Evolutionary conservation across 345 rosid species (phyloP).

Genomic region (Geranium rotundifolium): DNA sequence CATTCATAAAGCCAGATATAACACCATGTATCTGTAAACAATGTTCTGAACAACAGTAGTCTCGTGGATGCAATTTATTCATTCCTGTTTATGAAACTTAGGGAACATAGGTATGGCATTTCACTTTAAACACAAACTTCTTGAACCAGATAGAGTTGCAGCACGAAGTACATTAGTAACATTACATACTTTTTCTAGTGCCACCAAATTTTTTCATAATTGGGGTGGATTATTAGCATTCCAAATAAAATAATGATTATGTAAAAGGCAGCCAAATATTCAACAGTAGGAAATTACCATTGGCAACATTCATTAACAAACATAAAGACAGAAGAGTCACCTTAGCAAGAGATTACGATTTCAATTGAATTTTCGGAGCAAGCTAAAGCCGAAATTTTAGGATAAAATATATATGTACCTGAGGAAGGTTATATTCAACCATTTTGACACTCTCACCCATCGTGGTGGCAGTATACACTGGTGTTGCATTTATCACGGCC

Average conservation of each 20-base stretch:
- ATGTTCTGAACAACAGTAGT: neutral
- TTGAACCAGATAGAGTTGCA: neutral
- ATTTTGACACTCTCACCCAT: neutral
- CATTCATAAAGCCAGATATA: too few relatives aligned
- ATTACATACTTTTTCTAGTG: too few relatives aligned
- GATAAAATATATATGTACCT: neutral
- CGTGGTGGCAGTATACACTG: neutral
- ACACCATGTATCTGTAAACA: neutral
- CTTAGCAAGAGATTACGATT: too few relatives aligned
- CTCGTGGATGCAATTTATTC: neutral
- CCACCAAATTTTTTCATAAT: too few relatives aligned
- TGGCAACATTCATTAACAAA: neutral
- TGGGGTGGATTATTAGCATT: neutral
- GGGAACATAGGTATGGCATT: neutral
- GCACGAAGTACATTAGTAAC: neutral
- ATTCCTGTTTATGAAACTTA: neutral
- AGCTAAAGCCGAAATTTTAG: neutral
- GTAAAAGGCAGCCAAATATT: neutral
- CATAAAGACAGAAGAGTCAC: too few relatives aligned
- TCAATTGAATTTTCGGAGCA: neutral
- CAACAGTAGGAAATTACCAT: neutral
- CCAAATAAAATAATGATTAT: neutral
- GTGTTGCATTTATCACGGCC: too few relatives aligned
- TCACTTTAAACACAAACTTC: neutral
- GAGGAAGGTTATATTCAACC: neutral